phyloP scores from a whole-genome alignment of 345 rosid genomes.

The Eutrema japonicum region DNA sequence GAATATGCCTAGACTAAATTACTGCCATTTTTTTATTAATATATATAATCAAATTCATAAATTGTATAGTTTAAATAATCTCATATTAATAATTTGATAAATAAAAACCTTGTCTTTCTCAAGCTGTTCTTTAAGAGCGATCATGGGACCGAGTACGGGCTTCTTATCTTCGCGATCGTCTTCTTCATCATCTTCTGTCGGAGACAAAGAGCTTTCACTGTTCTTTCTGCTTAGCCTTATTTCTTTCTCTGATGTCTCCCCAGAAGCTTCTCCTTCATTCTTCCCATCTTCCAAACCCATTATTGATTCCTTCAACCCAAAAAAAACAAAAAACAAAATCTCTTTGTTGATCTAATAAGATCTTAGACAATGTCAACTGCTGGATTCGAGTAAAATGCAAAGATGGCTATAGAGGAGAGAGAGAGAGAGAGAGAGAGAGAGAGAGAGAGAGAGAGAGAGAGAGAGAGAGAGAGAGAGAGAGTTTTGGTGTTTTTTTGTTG shows the following conservation, averaged over 20 bases:
- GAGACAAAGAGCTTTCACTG: constrained; percentile 43
- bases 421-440: constrained; percentile 32
- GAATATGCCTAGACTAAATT: not conserved
- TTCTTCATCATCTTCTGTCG: constrained; percentile 46
- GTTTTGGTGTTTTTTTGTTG: constrained; percentile 28
- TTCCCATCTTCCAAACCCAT: constrained; percentile 44
- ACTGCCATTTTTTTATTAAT: not conserved
- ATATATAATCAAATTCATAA: not conserved
- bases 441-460: constrained; percentile 29
- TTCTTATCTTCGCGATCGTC: constrained; percentile 34
- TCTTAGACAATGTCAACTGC: constrained; percentile 5
- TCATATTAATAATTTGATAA: not conserved
- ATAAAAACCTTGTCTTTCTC: constrained; percentile 51
- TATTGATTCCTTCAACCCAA: constrained; percentile 24
- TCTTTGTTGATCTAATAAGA: constrained; percentile 25
- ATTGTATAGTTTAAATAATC: not conserved
- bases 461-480: constrained; percentile 25
- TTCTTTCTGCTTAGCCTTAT: constrained; percentile 40
- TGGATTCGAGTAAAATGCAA: constrained; percentile 14
- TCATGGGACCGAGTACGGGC: constrained; percentile 50
- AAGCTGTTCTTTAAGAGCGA: constrained; percentile 55
- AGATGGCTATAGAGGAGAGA: constrained; percentile 33
- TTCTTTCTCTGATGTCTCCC: constrained; percentile 39
- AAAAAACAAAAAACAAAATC: constrained; percentile 5
- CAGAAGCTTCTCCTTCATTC: constrained; percentile 33